Percentiles rank a stretch among this genome's conserved stretches.
Conservation (phyloP, 352 stramenopile genomes). For the Phytophthora boehmeriae region DNA sequence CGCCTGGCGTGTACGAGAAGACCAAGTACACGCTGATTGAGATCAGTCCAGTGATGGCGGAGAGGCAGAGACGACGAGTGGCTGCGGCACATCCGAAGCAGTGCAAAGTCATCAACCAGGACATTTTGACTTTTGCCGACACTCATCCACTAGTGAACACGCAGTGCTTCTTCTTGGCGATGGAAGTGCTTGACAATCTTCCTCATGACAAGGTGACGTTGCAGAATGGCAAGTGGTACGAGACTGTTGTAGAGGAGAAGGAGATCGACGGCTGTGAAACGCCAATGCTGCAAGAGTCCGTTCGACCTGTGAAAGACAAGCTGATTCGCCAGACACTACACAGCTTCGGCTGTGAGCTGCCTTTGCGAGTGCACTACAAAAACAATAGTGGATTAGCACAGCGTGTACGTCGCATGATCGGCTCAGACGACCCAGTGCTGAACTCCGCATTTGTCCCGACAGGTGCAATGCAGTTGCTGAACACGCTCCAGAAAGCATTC, state of each 20-base stretch:
- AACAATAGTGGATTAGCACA: slow-evolving; percentile 60
- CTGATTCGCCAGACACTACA: slow-evolving; percentile 78
- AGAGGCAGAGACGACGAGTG: slow-evolving; percentile 76
- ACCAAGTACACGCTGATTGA: slow-evolving; percentile 91
- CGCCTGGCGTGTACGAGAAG: slow-evolving; percentile 76
- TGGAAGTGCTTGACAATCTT: slow-evolving; percentile 92
- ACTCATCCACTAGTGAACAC: slow-evolving; percentile 52
- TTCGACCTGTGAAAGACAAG: slow-evolving; percentile 63
- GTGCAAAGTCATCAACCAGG: slow-evolving; percentile 78
- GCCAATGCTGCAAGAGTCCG: slow-evolving; percentile 51
- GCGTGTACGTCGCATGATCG: slow-evolving; percentile 54
- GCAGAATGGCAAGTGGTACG: slow-evolving; percentile 78
- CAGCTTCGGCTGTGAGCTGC: slow-evolving; percentile 76
- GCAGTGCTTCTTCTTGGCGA: slow-evolving; percentile 81
- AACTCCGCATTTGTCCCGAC: slow-evolving; percentile 89
- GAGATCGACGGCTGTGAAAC: too few relatives aligned
- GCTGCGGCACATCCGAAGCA: slow-evolving; percentile 58
- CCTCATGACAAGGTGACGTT: slow-evolving; percentile 90
- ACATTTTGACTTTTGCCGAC: slow-evolving; percentile 80
- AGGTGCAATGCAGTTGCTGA: slow-evolving; percentile 85
- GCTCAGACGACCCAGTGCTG: slow-evolving; percentile 54
- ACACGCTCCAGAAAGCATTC: slow-evolving; percentile 78
- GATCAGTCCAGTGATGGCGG: slow-evolving; percentile 88
- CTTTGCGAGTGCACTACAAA: slow-evolving; percentile 66
- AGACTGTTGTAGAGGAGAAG: slow-evolving; percentile 61